phyloP scores from a whole-genome alignment of 2,329 filamentous ascomycete species.

The Fusarium sp. region DNA sequence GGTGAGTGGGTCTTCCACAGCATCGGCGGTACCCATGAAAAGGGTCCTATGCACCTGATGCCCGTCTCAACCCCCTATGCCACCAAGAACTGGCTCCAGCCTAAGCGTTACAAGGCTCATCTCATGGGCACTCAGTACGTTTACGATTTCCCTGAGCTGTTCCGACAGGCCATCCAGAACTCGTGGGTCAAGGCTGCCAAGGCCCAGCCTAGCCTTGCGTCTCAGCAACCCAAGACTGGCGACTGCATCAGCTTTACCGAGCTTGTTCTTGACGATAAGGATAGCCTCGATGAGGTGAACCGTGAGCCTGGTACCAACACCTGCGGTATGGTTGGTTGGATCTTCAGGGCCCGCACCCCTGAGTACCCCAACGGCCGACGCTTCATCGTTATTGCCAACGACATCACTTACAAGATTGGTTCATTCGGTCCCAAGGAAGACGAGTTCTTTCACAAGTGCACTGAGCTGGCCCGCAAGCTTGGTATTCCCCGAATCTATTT shows the following conservation, averaged over 20 bases:
- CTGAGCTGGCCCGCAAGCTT: slow-evolving; percentile 90
- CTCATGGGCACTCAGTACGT: slow-evolving; percentile 99
- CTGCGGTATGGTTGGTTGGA: slow-evolving; percentile 98
- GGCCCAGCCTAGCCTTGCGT: slow-evolving; percentile 77
- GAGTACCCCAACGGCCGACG: slow-evolving; percentile 93
- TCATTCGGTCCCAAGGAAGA: slow-evolving; percentile 97
- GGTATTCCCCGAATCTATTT: slow-evolving; percentile 97
- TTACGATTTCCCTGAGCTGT: slow-evolving; percentile 99
- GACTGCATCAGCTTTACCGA: slow-evolving; percentile 96
- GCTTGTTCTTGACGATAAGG: slow-evolving; percentile 92
- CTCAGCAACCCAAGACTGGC: slow-evolving; percentile 84
- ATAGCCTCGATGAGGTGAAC: slow-evolving; percentile 91
- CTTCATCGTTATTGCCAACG: slow-evolving; percentile 97
- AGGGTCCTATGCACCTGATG: slow-evolving; percentile 93
- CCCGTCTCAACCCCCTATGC: slow-evolving; percentile 92
- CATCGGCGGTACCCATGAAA: slow-evolving; percentile 93
- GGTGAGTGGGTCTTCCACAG: slow-evolving; percentile 99
- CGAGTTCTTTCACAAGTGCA: slow-evolving; percentile 99
- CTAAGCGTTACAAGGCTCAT: slow-evolving; percentile 99
- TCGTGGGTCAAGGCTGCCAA: slow-evolving; percentile 83
- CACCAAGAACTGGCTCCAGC: slow-evolving; percentile 98
- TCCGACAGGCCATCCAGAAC: slow-evolving; percentile 97
- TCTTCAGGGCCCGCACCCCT: slow-evolving; percentile 92
- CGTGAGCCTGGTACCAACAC: slow-evolving; percentile 95
- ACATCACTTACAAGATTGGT: slow-evolving; percentile 99